These are phyloP conservation scores for Aureobasidium musti DNA, from an alignment of 2,329 filamentous ascomycete genomes.

Conservation along the genomic window DNA sequence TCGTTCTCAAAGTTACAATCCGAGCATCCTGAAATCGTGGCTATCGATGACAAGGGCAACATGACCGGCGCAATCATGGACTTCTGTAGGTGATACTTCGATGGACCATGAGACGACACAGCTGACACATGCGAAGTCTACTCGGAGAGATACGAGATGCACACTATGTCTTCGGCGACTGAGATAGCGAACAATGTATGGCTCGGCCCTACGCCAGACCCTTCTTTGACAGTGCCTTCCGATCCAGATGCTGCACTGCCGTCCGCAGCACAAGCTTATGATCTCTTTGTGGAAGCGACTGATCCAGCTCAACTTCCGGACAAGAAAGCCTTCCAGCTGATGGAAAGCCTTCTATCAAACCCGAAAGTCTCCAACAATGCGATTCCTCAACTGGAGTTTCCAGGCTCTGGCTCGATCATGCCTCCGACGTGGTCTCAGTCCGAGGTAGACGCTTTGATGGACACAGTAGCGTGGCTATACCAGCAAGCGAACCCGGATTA, in stretches of 20 bases:
- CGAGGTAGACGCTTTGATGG: slow-evolving; percentile 81
- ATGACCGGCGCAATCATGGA: slow-evolving; percentile 79
- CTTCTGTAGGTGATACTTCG: slow-evolving; percentile 61
- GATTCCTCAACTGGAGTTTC: slow-evolving; percentile 72
- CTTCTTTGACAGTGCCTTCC: slow-evolving; percentile 51
- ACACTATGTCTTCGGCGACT: slow-evolving; percentile 83
- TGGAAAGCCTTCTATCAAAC: slow-evolving; percentile 57
- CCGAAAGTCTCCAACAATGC: slow-evolving; percentile 40
- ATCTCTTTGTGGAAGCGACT: slow-evolving; percentile 84
- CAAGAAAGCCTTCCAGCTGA: slow-evolving; percentile 62
- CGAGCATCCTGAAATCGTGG: slow-evolving; percentile 68
- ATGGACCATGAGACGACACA: neutral
- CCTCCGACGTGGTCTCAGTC: slow-evolving; percentile 79
- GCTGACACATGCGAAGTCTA: slow-evolving; percentile 51
- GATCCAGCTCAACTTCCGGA: slow-evolving; percentile 79
- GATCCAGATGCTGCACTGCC: slow-evolving; percentile 50
- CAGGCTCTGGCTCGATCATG: slow-evolving; percentile 89
- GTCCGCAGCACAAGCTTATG: slow-evolving; percentile 43
- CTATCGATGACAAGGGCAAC: slow-evolving; percentile 69
- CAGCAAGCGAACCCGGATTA: slow-evolving; percentile 64
- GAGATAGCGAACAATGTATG: slow-evolving; percentile 90
- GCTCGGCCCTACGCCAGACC: slow-evolving; percentile 82
- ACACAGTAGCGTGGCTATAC: slow-evolving; percentile 89
- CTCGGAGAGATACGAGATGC: slow-evolving; percentile 90
- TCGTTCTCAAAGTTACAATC: slow-evolving; percentile 72